Percentiles rank a stretch among this genome's conserved stretches.
Conservation (phyloP, 305 asterid species). For the Fraxinus paxiana region DNA sequence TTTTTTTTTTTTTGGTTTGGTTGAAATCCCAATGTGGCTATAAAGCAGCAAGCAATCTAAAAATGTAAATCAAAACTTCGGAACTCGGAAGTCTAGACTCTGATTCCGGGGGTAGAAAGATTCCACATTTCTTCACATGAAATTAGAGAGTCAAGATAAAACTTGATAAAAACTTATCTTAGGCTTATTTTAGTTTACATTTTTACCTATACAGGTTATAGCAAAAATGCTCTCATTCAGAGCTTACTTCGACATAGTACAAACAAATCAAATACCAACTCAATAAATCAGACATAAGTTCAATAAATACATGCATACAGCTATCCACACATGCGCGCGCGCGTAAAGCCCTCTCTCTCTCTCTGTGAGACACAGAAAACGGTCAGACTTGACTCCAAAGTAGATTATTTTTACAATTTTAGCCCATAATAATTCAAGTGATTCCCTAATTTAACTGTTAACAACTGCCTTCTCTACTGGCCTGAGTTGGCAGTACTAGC, state of each 20-base stretch:
- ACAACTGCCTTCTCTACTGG: background rate
- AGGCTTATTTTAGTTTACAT: background rate
- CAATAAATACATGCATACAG: background rate
- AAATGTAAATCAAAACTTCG: background rate
- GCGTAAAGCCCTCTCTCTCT: background rate
- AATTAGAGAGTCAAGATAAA: background rate
- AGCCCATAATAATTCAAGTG: background rate
- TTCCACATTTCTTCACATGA: background rate
- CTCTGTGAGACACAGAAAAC: background rate
- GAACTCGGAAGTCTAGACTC: background rate
- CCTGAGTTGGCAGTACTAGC: background rate
- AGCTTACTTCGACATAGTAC: background rate
- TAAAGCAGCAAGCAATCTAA: background rate
- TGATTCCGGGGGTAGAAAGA: constrained; percentile 7
- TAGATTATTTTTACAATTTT: background rate
- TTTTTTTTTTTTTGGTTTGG: background rate
- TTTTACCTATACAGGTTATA: background rate
- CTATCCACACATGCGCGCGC: background rate
- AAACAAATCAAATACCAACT: background rate
- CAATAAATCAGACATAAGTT: background rate
- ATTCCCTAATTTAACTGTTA: background rate
- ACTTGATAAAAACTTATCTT: background rate
- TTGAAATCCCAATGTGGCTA: background rate
- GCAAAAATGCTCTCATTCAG: background rate
- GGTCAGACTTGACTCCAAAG: background rate